Evolutionary conservation across 164 flowering plant species (phyloP), one percentile per base, ranked within the genome.

Genomic region (Chloranthus sessilifolius): DNA sequence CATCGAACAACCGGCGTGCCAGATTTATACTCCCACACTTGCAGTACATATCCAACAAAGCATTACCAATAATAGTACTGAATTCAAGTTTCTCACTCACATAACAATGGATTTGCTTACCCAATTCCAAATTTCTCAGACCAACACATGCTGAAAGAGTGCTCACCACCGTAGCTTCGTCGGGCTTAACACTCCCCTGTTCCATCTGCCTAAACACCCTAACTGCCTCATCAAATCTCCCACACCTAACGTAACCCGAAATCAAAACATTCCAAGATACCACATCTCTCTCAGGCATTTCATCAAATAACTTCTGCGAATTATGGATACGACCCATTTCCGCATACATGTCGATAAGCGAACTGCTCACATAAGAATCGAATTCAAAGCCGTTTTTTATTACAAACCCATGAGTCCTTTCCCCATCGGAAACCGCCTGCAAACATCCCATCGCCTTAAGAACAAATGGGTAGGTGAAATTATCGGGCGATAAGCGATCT

Each of bases 391-490:
- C 91, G 33, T 60, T 52, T 65, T 80, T 83, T 25, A 78, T 35
- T 3, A 69, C 71, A 43, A 59, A 55, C 20, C 83, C 88, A 62
- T 81, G 91, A 59, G 78, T 21, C 71, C 74, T 78, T 41, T 48
- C 59, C 12, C 82, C 96, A 39, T 72, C 76, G 0, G 22, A 2
- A 43, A 66, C 65, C 20, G 54, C 46, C 39, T 71, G 55, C 40
- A 81, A 58, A 16, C 74, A 63, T n/a, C 81, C 89, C 52, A 79
- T 53, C 0, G 91, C 83, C 75, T 83, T 88, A 3, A 81, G 61
- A 58, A 85, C 87, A 72, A 78, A 78, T 1, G 95, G 96, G 64
- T 76, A 83, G 0, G 95, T 85, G 53, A 69, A 88, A 68, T 74
- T 76, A 70, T 88, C 95, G 6, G 89, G 83, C 21, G 52, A 65